Percentiles rank a stretch among this genome's conserved stretches.
phyloP scores from a whole-genome alignment of 257 asterid species.

The Ajuga chamaepitys region DNA sequence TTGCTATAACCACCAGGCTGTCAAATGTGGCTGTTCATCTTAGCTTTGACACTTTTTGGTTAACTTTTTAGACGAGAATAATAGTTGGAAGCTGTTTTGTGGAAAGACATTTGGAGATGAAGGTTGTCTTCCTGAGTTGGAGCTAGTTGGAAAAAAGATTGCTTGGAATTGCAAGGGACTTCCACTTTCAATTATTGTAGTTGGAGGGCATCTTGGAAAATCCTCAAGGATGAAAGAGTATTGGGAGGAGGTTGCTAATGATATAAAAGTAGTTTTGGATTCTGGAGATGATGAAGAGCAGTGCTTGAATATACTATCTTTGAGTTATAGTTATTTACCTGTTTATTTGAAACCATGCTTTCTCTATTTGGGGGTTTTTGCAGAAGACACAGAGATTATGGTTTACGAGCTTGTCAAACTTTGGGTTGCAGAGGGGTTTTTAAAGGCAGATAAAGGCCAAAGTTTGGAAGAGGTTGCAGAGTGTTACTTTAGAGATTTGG shows the following conservation, averaged over 20 bases:
- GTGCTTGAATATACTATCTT: not conserved
- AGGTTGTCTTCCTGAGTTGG: not conserved
- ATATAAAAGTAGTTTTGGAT: not conserved
- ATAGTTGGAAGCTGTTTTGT: not conserved
- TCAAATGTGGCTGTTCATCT: not conserved
- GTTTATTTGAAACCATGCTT: not conserved
- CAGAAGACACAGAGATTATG: not conserved
- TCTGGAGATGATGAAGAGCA: not conserved
- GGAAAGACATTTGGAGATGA: not conserved
- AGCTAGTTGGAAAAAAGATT: not conserved
- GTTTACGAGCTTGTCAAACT: not conserved
- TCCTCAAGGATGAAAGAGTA: not conserved
- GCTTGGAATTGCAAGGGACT: not conserved
- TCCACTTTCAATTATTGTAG: not conserved
- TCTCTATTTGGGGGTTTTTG: not conserved
- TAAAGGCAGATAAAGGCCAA: not conserved
- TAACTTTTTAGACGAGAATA: not conserved
- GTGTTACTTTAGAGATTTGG: not conserved
- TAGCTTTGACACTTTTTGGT: too few relatives aligned
- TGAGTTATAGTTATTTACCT: not conserved
- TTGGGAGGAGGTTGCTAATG: not conserved
- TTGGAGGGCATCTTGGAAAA: not conserved
- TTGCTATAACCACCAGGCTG: too few relatives aligned
- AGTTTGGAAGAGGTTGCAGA: constrained; percentile 6
- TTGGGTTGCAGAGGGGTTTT: constrained; percentile 9